Evolutionary conservation across 164 flowering plant species (phyloP).

Genomic region (Stephania japonica): DNA sequence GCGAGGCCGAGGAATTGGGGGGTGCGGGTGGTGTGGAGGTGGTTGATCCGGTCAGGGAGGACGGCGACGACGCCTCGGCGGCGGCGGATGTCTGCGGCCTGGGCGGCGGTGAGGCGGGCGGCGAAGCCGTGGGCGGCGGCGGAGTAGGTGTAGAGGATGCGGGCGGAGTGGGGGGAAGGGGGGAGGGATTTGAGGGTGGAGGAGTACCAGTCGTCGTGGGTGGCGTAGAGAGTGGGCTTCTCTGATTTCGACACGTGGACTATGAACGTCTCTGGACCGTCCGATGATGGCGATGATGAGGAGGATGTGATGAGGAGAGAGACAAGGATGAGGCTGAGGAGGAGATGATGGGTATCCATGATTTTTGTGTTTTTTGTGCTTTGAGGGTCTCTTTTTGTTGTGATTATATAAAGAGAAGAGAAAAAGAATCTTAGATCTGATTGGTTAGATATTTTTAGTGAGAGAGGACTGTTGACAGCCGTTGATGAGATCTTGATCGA

Average conservation of each 20-base stretch:
- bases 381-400: neutral
- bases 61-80: conserved; percentile 44
- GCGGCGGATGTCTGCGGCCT: conserved; percentile 32
- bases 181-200: conserved; percentile 48
- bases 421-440: neutral
- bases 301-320: neutral
- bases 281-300: neutral
- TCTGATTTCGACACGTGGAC: conserved; percentile 32
- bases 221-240: conserved; percentile 47
- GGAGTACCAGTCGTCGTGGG: conserved; percentile 59
- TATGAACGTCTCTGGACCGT: conserved; percentile 33
- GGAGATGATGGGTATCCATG: neutral
- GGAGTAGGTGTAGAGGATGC: conserved; percentile 55
- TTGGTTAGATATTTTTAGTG: neutral
- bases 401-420: neutral
- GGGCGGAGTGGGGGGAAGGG: conserved; percentile 31
- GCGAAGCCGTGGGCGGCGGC: conserved; percentile 57
- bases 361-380: neutral
- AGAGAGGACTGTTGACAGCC: no score
- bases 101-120: conserved; percentile 40
- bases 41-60: conserved; percentile 37
- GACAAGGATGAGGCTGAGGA: neutral
- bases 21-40: conserved; percentile 65
- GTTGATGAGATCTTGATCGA: no score
- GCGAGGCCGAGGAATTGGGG: conserved; percentile 55